phyloP scores from a whole-genome alignment of 805 yeast genomes.

The Wickerhamiella bombiphila region DNA sequence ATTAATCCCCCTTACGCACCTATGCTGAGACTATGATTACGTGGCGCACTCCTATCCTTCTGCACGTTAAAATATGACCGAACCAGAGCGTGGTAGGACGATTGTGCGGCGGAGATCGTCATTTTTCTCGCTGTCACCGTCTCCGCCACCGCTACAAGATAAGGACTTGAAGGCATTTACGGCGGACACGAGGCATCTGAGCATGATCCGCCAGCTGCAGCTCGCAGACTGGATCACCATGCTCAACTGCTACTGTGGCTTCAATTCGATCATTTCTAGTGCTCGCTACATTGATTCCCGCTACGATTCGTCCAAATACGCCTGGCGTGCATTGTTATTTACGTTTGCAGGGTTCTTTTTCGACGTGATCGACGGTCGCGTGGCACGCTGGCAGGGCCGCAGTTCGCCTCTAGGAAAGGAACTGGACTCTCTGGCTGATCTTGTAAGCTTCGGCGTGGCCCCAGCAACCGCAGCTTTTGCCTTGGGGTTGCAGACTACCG shows the following conservation, averaged over 20 bases:
- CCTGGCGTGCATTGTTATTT: constrained; percentile 80
- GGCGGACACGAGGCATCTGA: constrained; percentile 70
- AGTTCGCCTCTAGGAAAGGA: constrained; percentile 94
- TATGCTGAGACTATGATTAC: too few relatives aligned
- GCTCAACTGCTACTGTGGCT: constrained; percentile 87
- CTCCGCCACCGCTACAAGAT: constrained; percentile 26
- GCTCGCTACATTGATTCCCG: constrained; percentile 63
- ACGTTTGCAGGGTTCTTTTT: constrained; percentile 85
- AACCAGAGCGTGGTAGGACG: constrained; percentile 11
- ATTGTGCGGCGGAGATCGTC: constrained; percentile 21
- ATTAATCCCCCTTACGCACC: too few relatives aligned
- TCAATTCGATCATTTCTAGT: constrained; percentile 78
- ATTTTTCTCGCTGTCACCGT: constrained; percentile 25
- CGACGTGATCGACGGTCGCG: constrained; percentile 94
- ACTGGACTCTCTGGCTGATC: constrained; percentile 89
- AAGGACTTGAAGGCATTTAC: constrained; percentile 59
- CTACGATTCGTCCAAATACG: constrained; percentile 38
- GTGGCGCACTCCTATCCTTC: too few relatives aligned
- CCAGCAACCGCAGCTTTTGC: constrained; percentile 90
- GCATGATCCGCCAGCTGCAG: constrained; percentile 60
- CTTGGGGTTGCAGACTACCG: constrained; percentile 73
- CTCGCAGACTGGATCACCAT: constrained; percentile 93
- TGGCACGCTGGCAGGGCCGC: constrained; percentile 85
- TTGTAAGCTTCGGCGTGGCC: constrained; percentile 87
- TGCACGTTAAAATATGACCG: too few relatives aligned